Conservation (phyloP, 2,329 filamentous ascomycete species). For the Sclerotinia borealis region DNA sequence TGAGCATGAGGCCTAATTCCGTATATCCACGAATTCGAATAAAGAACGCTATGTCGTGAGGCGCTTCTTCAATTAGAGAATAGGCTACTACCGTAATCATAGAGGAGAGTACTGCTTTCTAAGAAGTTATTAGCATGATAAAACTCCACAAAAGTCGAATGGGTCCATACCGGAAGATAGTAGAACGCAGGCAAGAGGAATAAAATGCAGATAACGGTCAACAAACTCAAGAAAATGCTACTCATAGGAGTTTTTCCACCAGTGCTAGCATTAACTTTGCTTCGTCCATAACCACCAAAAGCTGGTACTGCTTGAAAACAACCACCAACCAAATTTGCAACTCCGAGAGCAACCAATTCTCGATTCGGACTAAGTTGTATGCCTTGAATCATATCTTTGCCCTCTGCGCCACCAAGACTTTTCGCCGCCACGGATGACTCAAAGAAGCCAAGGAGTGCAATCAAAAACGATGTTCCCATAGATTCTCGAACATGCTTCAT, state of each 20-base stretch:
- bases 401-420: conserved; percentile 60
- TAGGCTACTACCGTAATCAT: conserved; percentile 96
- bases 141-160: conserved; percentile 11
- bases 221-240: conserved; percentile 76
- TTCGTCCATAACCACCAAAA: conserved; percentile 93
- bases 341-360: conserved; percentile 84
- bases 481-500: conserved; percentile 79
- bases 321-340: conserved; percentile 84
- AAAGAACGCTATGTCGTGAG: conserved; percentile 89
- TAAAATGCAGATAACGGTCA: conserved; percentile 73
- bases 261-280: conserved; percentile 89
- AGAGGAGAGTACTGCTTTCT: conserved; percentile 89
- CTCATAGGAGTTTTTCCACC: conserved; percentile 92
- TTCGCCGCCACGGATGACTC: conserved; percentile 96
- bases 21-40: conserved; percentile 76
- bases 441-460: conserved; percentile 95
- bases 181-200: conserved; percentile 89
- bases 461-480: conserved; percentile 87
- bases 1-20: conserved; percentile 78
- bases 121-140: conserved; percentile 18
- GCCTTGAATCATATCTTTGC: conserved; percentile 61
- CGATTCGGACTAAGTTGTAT: conserved; percentile 85
- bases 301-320: conserved; percentile 90
- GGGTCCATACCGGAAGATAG: conserved; percentile 76
- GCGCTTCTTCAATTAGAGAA: conserved; percentile 90